Evolutionary conservation across 192 early-diverging fungal genomes (phyloP).

Genomic region (Spizellomyces sp.): DNA sequence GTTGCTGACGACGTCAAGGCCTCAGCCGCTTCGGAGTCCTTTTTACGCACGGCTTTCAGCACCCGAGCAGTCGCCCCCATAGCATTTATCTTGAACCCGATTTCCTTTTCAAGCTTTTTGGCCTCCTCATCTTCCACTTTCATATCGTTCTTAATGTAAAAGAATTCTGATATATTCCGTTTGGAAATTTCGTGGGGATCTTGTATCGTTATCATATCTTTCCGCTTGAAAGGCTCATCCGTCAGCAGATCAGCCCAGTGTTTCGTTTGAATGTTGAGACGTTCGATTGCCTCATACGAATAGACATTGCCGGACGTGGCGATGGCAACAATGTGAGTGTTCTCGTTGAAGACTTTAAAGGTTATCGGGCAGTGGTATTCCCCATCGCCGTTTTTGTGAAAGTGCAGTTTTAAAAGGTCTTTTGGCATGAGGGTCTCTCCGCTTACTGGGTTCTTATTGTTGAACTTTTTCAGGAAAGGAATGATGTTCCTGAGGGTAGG

Average conservation of each 20-base stretch:
- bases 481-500: constrained; percentile 64
- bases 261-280: constrained; percentile 83
- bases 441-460: constrained; percentile 80
- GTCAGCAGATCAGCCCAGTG: constrained; percentile 86
- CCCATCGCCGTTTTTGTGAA: constrained; percentile 79
- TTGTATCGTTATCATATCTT: constrained; percentile 87
- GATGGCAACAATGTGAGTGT: constrained; percentile 82
- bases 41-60: constrained; percentile 50
- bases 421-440: constrained; percentile 67
- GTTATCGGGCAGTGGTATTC: constrained; percentile 90
- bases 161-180: constrained; percentile 71
- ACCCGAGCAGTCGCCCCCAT: constrained; percentile 58
- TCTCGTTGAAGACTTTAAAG: constrained; percentile 81
- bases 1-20: not conserved
- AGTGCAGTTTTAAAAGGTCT: constrained; percentile 76
- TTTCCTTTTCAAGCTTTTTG: constrained; percentile 51
- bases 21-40: constrained; percentile 30
- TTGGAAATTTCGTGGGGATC: constrained; percentile 78
- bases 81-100: constrained; percentile 63
- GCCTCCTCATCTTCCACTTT: constrained; percentile 48
- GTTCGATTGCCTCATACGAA: constrained; percentile 80
- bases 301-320: constrained; percentile 86
- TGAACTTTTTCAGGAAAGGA: constrained; percentile 73
- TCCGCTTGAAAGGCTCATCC: constrained; percentile 81
- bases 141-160: constrained; percentile 73